Conservation (phyloP, 2,329 filamentous ascomycete genomes). For the Sclerotinia minor region DNA sequence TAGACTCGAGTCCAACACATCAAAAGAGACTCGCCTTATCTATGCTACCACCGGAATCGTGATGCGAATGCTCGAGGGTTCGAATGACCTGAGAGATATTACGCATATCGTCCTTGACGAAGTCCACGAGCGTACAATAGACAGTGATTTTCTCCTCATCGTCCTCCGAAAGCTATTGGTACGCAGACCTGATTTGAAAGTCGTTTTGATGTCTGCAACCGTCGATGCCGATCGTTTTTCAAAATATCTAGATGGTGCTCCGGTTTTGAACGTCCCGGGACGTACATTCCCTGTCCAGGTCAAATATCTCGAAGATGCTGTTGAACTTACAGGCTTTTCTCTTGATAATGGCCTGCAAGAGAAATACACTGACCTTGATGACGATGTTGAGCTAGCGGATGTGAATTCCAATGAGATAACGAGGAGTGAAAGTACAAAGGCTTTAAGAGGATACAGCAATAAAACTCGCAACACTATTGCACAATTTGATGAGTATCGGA, state of each 20-base stretch:
- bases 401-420: slow-evolving; percentile 49
- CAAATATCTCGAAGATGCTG: slow-evolving; percentile 86
- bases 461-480: slow-evolving; percentile 73
- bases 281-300: slow-evolving; percentile 91
- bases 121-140: slow-evolving; percentile 93
- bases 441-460: slow-evolving; percentile 70
- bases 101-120: slow-evolving; percentile 97
- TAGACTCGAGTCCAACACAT: slow-evolving; percentile 83
- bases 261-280: slow-evolving; percentile 86
- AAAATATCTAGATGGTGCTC: slow-evolving; percentile 79
- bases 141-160: slow-evolving; percentile 93
- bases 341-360: slow-evolving; percentile 49
- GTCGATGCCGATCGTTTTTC: slow-evolving; percentile 93
- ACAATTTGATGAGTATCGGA: slow-evolving; percentile 84
- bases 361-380: slow-evolving; percentile 62
- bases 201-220: slow-evolving; percentile 96
- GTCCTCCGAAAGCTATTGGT: slow-evolving; percentile 81
- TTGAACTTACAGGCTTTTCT: slow-evolving; percentile 80
- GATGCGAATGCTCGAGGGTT: slow-evolving; percentile 94
- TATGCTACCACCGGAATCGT: slow-evolving; percentile 92
- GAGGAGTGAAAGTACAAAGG: slow-evolving; percentile 59
- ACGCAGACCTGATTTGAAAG: slow-evolving; percentile 77
- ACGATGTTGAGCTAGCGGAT: slow-evolving; percentile 53
- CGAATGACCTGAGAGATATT: slow-evolving; percentile 81
- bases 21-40: slow-evolving; percentile 77